Conservation (phyloP, 768 basidiomycete genomes). For the Leucocoprinus birnbaumii region DNA sequence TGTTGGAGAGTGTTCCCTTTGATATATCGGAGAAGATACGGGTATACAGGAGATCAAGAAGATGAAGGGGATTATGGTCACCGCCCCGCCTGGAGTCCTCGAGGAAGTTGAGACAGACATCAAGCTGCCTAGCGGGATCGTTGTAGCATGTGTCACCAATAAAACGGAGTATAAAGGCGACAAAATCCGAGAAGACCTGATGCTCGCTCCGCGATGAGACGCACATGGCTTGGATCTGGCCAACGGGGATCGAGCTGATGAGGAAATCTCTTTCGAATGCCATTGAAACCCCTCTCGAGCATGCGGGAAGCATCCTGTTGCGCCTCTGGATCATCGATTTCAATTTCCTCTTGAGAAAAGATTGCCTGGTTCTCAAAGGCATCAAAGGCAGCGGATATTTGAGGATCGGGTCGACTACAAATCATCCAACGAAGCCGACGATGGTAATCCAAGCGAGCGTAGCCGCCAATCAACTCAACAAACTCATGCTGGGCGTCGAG, state of each 20-base stretch:
- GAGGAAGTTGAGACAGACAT: not conserved
- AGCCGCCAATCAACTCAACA: not conserved
- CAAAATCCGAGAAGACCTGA: slow-evolving; percentile 2
- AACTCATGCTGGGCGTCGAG: not conserved
- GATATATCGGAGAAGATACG: not conserved
- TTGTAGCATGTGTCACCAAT: not conserved
- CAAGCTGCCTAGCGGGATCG: no score
- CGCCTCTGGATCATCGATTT: not conserved
- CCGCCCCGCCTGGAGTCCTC: not conserved
- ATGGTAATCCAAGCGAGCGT: not conserved
- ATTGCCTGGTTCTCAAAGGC: not conserved
- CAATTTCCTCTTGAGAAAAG: not conserved
- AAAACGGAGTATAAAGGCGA: not conserved
- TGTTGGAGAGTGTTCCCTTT: not conserved
- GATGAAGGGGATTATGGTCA: not conserved
- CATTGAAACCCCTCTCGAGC: not conserved
- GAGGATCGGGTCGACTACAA: slow-evolving; percentile 20
- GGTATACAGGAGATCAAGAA: not conserved
- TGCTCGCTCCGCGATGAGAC: not conserved
- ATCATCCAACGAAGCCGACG: slow-evolving; percentile 18
- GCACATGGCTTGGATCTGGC: not conserved
- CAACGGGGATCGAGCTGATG: not conserved
- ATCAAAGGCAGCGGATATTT: no score
- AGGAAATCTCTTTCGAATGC: not conserved
- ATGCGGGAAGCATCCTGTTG: not conserved